A percentile compares a stretch with the other conserved stretches of the same genome.
Conservation (phyloP, 2,329 filamentous ascomycete genomes). For the Xylaria sp. region DNA sequence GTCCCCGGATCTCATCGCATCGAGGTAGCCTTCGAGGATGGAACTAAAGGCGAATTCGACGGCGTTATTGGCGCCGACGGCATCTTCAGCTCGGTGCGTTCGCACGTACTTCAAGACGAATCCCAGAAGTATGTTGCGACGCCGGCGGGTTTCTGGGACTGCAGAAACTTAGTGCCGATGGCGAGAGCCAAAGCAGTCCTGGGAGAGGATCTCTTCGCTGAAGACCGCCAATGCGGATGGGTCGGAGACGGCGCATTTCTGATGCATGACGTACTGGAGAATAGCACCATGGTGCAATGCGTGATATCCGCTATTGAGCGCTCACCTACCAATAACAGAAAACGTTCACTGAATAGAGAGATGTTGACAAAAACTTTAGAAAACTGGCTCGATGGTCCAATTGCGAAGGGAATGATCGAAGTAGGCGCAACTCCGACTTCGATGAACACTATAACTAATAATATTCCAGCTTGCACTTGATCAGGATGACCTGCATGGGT, state of each 20-base stretch:
- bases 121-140: slow-evolving; percentile 11
- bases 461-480: slow-evolving; percentile 30
- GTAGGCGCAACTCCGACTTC: slow-evolving; percentile 25
- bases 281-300: slow-evolving; percentile 38
- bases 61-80: slow-evolving; percentile 40
- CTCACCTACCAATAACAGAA: slow-evolving; percentile 22
- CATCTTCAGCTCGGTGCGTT: slow-evolving; percentile 35
- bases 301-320: slow-evolving; percentile 38
- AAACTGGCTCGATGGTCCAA: slow-evolving; percentile 33
- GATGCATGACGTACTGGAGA: slow-evolving; percentile 39
- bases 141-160: slow-evolving; percentile 38
- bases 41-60: slow-evolving; percentile 23
- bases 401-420: slow-evolving; percentile 38
- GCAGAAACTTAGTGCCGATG: slow-evolving; percentile 30
- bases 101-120: slow-evolving; percentile 22
- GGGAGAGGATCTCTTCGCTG: slow-evolving; percentile 35
- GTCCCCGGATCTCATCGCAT: slow-evolving; percentile 1
- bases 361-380: slow-evolving; percentile 12
- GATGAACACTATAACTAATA: slow-evolving; percentile 9
- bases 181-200: slow-evolving; percentile 31
- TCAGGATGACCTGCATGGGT: slow-evolving; percentile 19
- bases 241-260: slow-evolving; percentile 36
- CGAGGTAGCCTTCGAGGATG: slow-evolving; percentile 33
- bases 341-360: slow-evolving; percentile 23
- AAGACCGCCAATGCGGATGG: slow-evolving; percentile 37